Evolutionary conservation across 2,329 filamentous ascomycete genomes (phyloP).

Genomic region (Trichoderma gracile): DNA sequence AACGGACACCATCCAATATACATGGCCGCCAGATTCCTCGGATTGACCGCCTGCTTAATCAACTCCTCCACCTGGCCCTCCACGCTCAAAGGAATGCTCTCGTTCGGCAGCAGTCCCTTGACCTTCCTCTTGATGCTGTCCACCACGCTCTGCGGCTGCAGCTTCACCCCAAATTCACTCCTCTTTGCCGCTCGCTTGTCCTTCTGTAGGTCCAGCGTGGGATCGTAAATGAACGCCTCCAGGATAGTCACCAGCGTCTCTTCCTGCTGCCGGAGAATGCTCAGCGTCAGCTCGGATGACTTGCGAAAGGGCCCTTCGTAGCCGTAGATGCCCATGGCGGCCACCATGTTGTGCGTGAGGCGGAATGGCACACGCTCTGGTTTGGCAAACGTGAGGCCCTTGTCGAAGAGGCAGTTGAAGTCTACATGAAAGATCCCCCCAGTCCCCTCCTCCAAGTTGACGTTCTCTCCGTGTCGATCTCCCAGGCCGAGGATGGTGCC

Average conservation of each 20-base stretch:
- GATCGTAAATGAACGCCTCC: slow-evolving; percentile 96
- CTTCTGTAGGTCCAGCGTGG: slow-evolving; percentile 84
- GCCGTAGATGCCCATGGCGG: slow-evolving; percentile 93
- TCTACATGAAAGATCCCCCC: slow-evolving; percentile 97
- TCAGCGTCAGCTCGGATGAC: slow-evolving; percentile 84
- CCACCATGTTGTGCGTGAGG: slow-evolving; percentile 96
- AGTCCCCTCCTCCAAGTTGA: slow-evolving; percentile 89
- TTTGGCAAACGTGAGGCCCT: slow-evolving; percentile 91
- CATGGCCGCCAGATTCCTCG: slow-evolving; percentile 82
- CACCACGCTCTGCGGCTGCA: slow-evolving; percentile 72
- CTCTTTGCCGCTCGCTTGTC: slow-evolving; percentile 54
- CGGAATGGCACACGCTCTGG: slow-evolving; percentile 95
- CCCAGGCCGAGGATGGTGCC: slow-evolving; percentile 91
- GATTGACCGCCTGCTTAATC: slow-evolving; percentile 81
- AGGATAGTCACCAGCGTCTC: slow-evolving; percentile 97
- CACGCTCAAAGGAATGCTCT: slow-evolving; percentile 89
- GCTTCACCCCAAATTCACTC: slow-evolving; percentile 46
- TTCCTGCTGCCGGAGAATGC: slow-evolving; percentile 83
- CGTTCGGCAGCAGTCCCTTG: slow-evolving; percentile 76
- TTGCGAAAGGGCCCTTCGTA: slow-evolving; percentile 92
- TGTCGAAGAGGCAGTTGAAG: slow-evolving; percentile 99
- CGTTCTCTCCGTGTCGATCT: slow-evolving; percentile 95
- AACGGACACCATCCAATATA: slow-evolving; percentile 90
- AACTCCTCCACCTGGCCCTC: slow-evolving; percentile 97
- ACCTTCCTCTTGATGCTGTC: slow-evolving; percentile 88